A percentile compares a stretch with the other conserved stretches of the same genome.
These are phyloP conservation scores for Oryza glaberrima DNA, from an alignment of 176 grass and related monocot genomes.

Conservation along the genomic window DNA sequence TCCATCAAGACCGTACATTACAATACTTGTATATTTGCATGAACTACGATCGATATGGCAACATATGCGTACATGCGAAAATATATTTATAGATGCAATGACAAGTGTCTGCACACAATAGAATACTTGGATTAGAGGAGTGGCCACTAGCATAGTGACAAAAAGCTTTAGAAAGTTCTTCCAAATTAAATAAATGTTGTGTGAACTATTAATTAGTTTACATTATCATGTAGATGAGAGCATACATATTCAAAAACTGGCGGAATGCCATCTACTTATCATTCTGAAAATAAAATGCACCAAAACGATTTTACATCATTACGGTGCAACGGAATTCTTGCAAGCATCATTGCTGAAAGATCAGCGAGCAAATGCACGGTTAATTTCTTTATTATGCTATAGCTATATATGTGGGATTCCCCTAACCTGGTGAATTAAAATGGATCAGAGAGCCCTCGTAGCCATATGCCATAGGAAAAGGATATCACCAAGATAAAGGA, in stretches of 20 bases:
- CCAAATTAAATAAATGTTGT: neutral
- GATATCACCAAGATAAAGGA: constrained; percentile 37
- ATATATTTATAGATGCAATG: neutral
- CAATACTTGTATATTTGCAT: constrained; percentile 6
- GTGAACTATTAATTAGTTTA: neutral
- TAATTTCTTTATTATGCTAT: constrained; percentile 36
- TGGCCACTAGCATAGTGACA: constrained; percentile 41
- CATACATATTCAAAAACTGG: neutral
- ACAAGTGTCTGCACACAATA: constrained; percentile 22
- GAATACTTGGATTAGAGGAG: constrained; percentile 23
- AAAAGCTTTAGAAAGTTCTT: constrained; percentile 27
- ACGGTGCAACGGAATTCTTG: constrained; percentile 24
- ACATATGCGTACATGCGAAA: neutral
- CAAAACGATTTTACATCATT: constrained; percentile 31
- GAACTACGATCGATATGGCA: neutral
- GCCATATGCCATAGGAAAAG: constrained; percentile 43
- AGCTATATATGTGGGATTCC: constrained; percentile 48
- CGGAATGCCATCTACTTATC: neutral
- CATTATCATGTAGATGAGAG: constrained; percentile 16
- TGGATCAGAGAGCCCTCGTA: constrained; percentile 6
- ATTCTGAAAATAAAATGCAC: neutral
- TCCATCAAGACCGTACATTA: constrained; percentile 3
- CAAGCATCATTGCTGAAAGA: constrained; percentile 43
- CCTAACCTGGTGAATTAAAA: constrained; percentile 53
- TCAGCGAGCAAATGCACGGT: constrained; percentile 31